A percentile compares a stretch with the other conserved stretches of the same genome.
phyloP scores from a whole-genome alignment of 768 basidiomycete species.

The Suillus discolor region DNA sequence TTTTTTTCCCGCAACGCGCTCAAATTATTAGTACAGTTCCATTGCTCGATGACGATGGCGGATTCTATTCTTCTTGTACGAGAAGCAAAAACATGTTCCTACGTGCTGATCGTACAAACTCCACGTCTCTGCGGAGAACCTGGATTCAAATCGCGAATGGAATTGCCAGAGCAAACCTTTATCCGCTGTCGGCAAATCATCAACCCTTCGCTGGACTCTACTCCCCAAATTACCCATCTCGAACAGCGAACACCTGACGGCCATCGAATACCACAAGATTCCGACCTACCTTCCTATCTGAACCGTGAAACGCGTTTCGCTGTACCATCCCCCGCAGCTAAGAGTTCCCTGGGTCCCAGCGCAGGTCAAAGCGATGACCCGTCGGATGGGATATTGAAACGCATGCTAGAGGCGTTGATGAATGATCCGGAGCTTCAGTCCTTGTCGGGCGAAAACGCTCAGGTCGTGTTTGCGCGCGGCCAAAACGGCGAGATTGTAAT shows the following conservation, averaged over 20 bases:
- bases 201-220: constrained; percentile 18
- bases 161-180: constrained; percentile 63
- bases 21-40: constrained; percentile 58
- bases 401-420: constrained; percentile 31
- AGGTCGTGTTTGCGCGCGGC: constrained; percentile 45
- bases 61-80: constrained; percentile 91
- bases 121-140: constrained; percentile 93
- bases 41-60: constrained; percentile 93
- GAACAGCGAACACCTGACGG: constrained; percentile 31
- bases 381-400: constrained; percentile 29
- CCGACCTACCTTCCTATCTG: constrained; percentile 60
- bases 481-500: constrained; percentile 45
- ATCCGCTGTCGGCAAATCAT: constrained; percentile 84
- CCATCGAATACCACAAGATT: constrained; percentile 43
- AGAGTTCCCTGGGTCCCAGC: constrained; percentile 21
- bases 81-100: constrained; percentile 92
- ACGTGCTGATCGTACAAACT: constrained; percentile 92
- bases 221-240: constrained; percentile 27
- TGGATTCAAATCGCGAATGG: constrained; percentile 80
- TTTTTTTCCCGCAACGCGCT: constrained; percentile 8
- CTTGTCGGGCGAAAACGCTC: constrained; percentile 29
- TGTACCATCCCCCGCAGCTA: constrained; percentile 33
- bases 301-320: constrained; percentile 50
- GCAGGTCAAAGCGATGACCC: constrained; percentile 20
- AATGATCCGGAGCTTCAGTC: constrained; percentile 33